Base-by-base conservation (phyloP, 768 basidiomycete species). In the Suillus fuscotomentosus region DNA sequence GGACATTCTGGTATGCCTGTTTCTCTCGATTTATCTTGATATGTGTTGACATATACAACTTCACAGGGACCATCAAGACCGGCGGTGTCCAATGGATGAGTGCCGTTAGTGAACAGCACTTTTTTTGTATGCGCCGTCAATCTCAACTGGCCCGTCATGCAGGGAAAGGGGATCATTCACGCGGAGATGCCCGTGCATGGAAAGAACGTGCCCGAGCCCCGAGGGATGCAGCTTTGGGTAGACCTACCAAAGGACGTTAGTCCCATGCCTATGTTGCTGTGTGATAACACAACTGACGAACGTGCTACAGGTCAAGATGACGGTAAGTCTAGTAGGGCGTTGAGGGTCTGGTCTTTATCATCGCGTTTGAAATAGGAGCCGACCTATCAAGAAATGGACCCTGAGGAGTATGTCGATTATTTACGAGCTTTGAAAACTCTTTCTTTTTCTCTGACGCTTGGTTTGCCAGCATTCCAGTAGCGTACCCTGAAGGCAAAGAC, bases 41-140 rank as follows among this genome's bases (percentile, higher is more conserved):
- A 42, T 6, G 17, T 20, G 15, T 14, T 20, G 11, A 20, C 2
- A 59, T n/a, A 56, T 20, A 6, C 41, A 20, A 42, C 6, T 27
- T 54, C 17, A 27, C 57, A 59, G 57, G 57, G 15, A 85, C 83
- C 20, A 91, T 93, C 60, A 76, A 85, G 47, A 72, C 88, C 10
- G 96, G 96, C 4, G 97, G 95, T 57, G 89, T 97, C 2, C 96
- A 98, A 72, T 97, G 95, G 94, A 97, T 97, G 95, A 88, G 85
- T 74, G 91, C 91, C 15, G 90, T 89, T 63, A 78, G 85, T 75
- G 41, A 60, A 60, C 60, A 42, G 22, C 24, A 22, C 15, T 55
- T 15, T 45, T 50, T 69, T 64, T 54, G 36, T 39, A 55, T 34
- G 1, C 36, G 20, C 1, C n/a, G n/a, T 67, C 51, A 54, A 34